Evolutionary conservation across 2,329 filamentous ascomycete species (phyloP).

Genomic region (Cladophialophora bantiana): DNA sequence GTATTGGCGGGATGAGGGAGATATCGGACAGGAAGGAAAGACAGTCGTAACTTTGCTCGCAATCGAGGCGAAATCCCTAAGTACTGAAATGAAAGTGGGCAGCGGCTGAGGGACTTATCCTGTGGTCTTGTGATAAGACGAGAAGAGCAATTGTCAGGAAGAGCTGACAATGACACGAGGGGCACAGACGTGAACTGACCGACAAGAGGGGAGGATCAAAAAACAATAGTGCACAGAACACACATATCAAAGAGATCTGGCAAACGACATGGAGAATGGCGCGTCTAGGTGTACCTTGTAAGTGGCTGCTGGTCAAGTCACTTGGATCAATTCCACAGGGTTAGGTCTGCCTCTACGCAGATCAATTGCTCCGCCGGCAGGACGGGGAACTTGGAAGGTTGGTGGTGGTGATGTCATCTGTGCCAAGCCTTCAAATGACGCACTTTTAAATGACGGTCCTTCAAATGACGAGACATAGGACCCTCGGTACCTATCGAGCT

Average conservation of each 20-base stretch:
- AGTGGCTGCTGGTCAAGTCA: neutral
- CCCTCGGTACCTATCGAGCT: no score
- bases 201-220: neutral
- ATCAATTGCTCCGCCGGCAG: slow-evolving; percentile 1
- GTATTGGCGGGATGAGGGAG: neutral
- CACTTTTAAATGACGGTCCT: no score
- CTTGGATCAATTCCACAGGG: neutral
- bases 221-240: neutral
- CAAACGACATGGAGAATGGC: neutral
- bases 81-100: neutral
- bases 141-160: slow-evolving; percentile 1
- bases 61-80: neutral
- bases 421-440: slow-evolving; percentile 15
- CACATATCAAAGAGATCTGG: neutral
- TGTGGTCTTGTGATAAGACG: slow-evolving; percentile 17
- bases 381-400: neutral
- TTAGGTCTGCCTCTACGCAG: neutral
- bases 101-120: slow-evolving; percentile 2
- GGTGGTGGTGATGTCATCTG: slow-evolving; percentile 8
- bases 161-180: slow-evolving; percentile 7
- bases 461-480: no score
- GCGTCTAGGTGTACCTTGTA: neutral
- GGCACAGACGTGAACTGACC: neutral
- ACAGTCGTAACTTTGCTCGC: neutral
- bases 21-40: slow-evolving; percentile 8